These are phyloP conservation scores for Nannochloris sp. DNA, from an alignment of 139 green algal species.

Conservation along the genomic window DNA sequence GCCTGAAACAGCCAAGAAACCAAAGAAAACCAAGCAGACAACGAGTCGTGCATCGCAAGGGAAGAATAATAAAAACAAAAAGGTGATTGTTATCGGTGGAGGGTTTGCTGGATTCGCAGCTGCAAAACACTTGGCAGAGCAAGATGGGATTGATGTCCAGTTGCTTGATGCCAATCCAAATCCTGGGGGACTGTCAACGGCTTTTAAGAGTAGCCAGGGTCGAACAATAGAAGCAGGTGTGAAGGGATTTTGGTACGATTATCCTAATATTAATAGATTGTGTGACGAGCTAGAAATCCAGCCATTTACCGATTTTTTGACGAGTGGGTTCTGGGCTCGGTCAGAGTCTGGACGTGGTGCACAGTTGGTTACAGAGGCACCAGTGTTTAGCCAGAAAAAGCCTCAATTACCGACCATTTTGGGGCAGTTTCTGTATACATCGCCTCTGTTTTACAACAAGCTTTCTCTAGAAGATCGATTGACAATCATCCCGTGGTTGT, in stretches of 20 bases:
- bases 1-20: too few species aligned
- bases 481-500: conserved; percentile 76
- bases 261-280: conserved; percentile 66
- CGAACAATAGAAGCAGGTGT: conserved; percentile 76
- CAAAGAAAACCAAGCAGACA: not conserved
- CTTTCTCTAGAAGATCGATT: conserved; percentile 21
- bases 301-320: conserved; percentile 70
- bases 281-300: conserved; percentile 48
- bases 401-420: conserved; percentile 67
- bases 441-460: conserved; percentile 45
- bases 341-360: conserved; percentile 6
- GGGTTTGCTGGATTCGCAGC: conserved; percentile 70
- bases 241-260: conserved; percentile 73
- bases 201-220: conserved; percentile 51
- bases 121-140: conserved; percentile 63
- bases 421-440: conserved; percentile 75
- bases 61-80: conserved; percentile 15
- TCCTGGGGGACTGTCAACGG: conserved; percentile 55
- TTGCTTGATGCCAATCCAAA: conserved; percentile 67
- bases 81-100: conserved; percentile 47
- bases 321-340: conserved; percentile 52
- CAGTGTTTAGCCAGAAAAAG: conserved; percentile 59
- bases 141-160: conserved; percentile 59
- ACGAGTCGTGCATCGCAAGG: not conserved
- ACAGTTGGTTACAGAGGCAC: conserved; percentile 36